Conservation (phyloP, 805 yeast genomes). For the Candida stauntonica region DNA sequence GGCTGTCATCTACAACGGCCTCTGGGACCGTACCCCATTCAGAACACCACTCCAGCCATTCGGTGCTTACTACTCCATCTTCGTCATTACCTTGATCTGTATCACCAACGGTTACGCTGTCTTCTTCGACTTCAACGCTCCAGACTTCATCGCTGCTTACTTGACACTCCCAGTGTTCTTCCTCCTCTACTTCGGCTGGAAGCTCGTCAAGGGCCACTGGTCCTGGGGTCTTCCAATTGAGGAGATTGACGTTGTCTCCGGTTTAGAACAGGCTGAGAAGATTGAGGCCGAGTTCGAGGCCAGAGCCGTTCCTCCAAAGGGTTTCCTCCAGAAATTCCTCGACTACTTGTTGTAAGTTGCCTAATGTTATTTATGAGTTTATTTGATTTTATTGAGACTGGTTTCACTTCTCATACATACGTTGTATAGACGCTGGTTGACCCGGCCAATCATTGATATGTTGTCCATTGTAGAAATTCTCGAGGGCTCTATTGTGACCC, state of each 20-base stretch:
- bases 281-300: slow-evolving; percentile 17
- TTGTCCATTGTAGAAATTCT: too few relatives aligned
- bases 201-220: slow-evolving; percentile 41
- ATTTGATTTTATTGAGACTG: too few relatives aligned
- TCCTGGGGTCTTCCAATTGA: slow-evolving; percentile 46
- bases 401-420: background rate
- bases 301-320: slow-evolving; percentile 8
- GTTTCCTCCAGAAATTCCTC: slow-evolving; percentile 16
- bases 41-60: slow-evolving; percentile 52
- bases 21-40: slow-evolving; percentile 55
- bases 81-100: slow-evolving; percentile 47
- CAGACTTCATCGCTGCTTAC: slow-evolving; percentile 69
- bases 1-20: slow-evolving; percentile 50
- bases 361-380: background rate
- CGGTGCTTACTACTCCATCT: slow-evolving; percentile 51
- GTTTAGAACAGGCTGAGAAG: slow-evolving; percentile 56
- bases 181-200: slow-evolving; percentile 54
- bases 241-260: slow-evolving; percentile 57
- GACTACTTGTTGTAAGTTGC: slow-evolving; percentile 21
- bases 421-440: background rate
- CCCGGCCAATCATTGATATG: background rate
- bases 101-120: slow-evolving; percentile 73
- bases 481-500: too few relatives aligned
- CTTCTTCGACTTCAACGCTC: slow-evolving; percentile 38
- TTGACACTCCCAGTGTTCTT: slow-evolving; percentile 57